Conservation (phyloP, 108 stramenopile genomes). For the Hondaea fermentalgiana region DNA sequence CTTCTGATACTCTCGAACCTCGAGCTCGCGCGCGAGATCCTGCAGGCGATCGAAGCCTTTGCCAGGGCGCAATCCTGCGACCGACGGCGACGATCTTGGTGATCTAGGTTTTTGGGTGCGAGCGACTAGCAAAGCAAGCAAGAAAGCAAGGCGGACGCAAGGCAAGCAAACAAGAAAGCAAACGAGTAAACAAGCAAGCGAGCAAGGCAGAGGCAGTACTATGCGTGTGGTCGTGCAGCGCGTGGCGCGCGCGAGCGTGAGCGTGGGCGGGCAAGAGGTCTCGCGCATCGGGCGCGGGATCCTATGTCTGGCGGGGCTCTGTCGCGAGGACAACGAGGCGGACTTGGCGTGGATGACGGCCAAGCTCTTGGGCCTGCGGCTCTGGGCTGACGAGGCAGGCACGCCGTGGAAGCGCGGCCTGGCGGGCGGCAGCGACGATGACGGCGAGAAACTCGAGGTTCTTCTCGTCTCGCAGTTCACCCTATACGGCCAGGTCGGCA, state of each 20-base stretch:
- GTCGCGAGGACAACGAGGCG: not conserved
- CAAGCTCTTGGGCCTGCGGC: not conserved
- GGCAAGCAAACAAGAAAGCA: too few relatives aligned
- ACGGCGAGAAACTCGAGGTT: not conserved
- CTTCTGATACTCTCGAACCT: too few relatives aligned
- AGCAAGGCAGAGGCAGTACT: not conserved
- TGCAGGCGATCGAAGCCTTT: too few relatives aligned
- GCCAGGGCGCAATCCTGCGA: too few relatives aligned
- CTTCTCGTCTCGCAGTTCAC: slow-evolving; percentile 25
- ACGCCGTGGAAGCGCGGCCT: not conserved
- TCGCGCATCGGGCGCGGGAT: not conserved
- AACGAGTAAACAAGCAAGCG: not conserved
- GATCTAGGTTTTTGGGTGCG: too few relatives aligned
- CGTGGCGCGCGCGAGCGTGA: not conserved
- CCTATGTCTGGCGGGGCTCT: not conserved
- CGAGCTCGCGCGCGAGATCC: too few relatives aligned
- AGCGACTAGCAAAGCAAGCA: too few relatives aligned
- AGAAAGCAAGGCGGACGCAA: too few relatives aligned
- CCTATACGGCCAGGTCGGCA: not conserved
- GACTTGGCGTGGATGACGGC: not conserved
- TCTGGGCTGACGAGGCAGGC: not conserved
- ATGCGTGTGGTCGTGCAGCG: slow-evolving; percentile 5
- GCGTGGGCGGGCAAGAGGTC: not conserved
- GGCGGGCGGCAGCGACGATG: too few relatives aligned
- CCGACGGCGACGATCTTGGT: too few relatives aligned